Evolutionary conservation across 2,329 filamentous ascomycete species (phyloP).

Genomic region (Aspergillus eucalypticola): DNA sequence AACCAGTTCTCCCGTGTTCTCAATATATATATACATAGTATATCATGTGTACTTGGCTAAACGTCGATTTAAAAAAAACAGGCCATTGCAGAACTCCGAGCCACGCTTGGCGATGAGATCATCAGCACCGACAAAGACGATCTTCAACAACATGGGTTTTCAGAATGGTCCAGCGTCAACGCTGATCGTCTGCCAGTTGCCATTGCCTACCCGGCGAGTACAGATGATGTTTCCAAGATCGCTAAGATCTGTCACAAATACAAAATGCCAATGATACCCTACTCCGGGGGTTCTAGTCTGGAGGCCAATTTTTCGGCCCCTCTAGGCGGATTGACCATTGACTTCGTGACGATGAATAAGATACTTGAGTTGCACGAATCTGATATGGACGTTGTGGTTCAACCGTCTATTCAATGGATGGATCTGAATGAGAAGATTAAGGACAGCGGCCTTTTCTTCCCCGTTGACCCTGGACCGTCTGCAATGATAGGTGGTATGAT

Average conservation of each 20-base stretch:
- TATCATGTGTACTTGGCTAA: neutral
- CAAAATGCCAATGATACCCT: constrained; percentile 80
- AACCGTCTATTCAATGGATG: constrained; percentile 92
- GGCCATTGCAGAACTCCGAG: constrained; percentile 59
- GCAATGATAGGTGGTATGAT: constrained; percentile 63
- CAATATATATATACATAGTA: neutral
- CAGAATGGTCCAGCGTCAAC: constrained; percentile 71
- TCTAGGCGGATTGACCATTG: constrained; percentile 82
- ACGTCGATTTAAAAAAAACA: constrained; percentile 29
- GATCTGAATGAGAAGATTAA: constrained; percentile 75
- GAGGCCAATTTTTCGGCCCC: constrained; percentile 90
- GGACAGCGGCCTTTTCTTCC: constrained; percentile 80
- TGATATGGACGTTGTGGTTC: constrained; percentile 91
- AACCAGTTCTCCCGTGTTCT: neutral
- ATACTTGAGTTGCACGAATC: constrained; percentile 77
- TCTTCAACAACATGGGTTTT: constrained; percentile 65
- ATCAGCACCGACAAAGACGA: constrained; percentile 67
- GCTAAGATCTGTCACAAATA: constrained; percentile 75
- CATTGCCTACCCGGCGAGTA: constrained; percentile 64
- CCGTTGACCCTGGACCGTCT: constrained; percentile 77
- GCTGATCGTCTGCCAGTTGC: constrained; percentile 64
- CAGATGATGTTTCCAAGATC: constrained; percentile 64
- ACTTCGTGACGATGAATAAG: constrained; percentile 84
- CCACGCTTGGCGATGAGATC: constrained; percentile 56
- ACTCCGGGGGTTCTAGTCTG: constrained; percentile 80